phyloP scores from a whole-genome alignment of 1,139 yeast species.

The Geotrichum candidum region DNA sequence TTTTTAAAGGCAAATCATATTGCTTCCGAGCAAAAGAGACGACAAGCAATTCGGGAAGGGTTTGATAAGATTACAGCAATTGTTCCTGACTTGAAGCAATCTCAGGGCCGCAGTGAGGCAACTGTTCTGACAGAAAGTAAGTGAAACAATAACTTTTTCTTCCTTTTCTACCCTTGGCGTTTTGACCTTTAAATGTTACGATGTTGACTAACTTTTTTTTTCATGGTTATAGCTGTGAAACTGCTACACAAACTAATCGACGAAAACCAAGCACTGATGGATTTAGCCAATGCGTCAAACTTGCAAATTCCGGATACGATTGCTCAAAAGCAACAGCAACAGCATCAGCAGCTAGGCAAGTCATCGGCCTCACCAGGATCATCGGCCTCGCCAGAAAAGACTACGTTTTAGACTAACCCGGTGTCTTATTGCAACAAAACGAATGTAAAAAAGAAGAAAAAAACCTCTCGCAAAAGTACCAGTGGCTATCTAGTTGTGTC shows the following conservation, averaged over 20 bases:
- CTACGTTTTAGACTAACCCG: background rate
- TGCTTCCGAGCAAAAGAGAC: conserved; percentile 46
- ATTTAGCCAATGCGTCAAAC: background rate
- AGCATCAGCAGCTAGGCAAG: background rate
- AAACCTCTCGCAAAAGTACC: too few species aligned
- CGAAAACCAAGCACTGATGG: conserved; percentile 25
- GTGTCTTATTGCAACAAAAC: too few species aligned
- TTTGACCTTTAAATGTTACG: background rate
- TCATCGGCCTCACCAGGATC: background rate
- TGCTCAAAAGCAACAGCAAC: background rate
- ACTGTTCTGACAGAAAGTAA: conserved; percentile 37
- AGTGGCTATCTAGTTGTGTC: too few species aligned
- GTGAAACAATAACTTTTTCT: conserved; percentile 6
- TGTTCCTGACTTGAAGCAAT: conserved; percentile 38
- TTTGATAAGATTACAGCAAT: conserved; percentile 39
- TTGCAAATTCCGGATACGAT: background rate
- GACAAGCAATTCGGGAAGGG: conserved; percentile 45
- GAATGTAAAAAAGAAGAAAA: too few species aligned
- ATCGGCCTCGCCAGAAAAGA: background rate
- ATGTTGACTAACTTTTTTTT: background rate
- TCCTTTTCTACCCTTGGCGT: background rate
- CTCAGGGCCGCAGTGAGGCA: conserved; percentile 40
- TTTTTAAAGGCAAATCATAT: conserved; percentile 39
- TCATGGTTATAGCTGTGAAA: conserved; percentile 27
- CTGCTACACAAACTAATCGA: conserved; percentile 29